phyloP scores from a whole-genome alignment of 306 rosid species.

The Quillaja saponaria region DNA sequence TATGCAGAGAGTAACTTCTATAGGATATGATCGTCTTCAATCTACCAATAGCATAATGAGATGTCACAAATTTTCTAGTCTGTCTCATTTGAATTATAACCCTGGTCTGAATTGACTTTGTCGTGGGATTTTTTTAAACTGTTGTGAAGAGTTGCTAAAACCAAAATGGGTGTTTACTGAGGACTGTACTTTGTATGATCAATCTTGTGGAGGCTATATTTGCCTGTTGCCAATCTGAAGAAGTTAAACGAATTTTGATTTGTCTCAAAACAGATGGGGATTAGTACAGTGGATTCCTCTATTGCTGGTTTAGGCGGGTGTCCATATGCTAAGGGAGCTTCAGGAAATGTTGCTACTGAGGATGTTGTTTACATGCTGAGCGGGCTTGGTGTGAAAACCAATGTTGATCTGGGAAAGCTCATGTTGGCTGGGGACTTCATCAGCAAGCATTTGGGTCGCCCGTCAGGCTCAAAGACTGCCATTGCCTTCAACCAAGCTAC shows the following conservation, averaged over 20 bases:
- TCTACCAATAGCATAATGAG: background rate
- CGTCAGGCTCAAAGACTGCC: slow-evolving; percentile 74
- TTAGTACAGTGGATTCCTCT: slow-evolving; percentile 58
- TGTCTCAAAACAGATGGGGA: slow-evolving; percentile 61
- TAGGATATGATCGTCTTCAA: background rate
- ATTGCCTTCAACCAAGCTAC: slow-evolving; percentile 62
- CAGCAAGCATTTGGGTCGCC: slow-evolving; percentile 66
- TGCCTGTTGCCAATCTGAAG: slow-evolving; percentile 11
- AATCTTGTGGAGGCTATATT: background rate
- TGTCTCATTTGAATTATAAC: background rate
- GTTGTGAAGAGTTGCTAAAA: background rate
- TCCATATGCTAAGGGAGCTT: slow-evolving; percentile 75
- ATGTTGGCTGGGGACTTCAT: slow-evolving; percentile 78
- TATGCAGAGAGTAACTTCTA: background rate
- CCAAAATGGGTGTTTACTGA: too few species aligned
- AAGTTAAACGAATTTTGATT: slow-evolving; percentile 11
- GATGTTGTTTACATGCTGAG: slow-evolving; percentile 92
- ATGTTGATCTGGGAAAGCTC: slow-evolving; percentile 74
- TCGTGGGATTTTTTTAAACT: background rate
- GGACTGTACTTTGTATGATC: slow-evolving; percentile 5
- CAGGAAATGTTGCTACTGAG: slow-evolving; percentile 82
- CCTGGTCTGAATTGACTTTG: background rate
- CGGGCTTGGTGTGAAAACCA: slow-evolving; percentile 78
- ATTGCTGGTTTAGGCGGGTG: slow-evolving; percentile 71
- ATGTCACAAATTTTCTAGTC: background rate